These are phyloP conservation scores for Sphagnum magellanicum DNA, from an alignment of 228 moss, liverwort and hornwort species.

Conservation along the genomic window DNA sequence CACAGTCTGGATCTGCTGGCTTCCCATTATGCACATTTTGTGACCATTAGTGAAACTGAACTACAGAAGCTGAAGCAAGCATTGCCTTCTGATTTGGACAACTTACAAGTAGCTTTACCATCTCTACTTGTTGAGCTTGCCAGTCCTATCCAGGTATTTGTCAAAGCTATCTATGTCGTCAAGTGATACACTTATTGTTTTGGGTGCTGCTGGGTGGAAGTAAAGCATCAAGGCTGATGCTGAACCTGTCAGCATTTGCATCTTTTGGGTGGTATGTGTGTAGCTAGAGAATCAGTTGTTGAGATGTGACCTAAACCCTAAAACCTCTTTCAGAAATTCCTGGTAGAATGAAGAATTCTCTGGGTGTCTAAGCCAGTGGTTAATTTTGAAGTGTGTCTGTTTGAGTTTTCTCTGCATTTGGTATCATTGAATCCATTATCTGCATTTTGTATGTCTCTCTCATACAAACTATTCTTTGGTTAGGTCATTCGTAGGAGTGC, in stretches of 20 bases:
- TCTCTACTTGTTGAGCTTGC: constrained; percentile 57
- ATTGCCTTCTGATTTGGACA: constrained; percentile 5
- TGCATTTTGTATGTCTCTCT: no score
- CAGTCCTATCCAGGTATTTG: constrained; percentile 59
- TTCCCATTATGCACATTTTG: constrained; percentile 38
- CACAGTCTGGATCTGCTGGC: constrained; percentile 65
- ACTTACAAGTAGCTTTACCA: constrained; percentile 50
- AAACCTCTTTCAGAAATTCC: no score
- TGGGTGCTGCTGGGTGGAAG: not conserved
- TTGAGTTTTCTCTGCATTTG: no score
- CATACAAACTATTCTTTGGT: not conserved
- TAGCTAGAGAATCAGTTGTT: no score
- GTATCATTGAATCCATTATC: no score
- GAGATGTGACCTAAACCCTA: no score
- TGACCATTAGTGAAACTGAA: constrained; percentile 2
- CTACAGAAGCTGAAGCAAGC: constrained; percentile 13
- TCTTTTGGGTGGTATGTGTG: no score
- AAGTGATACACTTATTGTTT: not conserved
- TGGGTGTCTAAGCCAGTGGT: no score
- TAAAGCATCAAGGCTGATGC: not conserved
- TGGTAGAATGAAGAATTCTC: no score
- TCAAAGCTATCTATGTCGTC: not conserved
- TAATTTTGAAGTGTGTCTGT: no score
- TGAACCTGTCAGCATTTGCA: not conserved
- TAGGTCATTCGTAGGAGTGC: constrained; percentile 71